Evolutionary conservation across 1,139 yeast genomes (phyloP).

Genomic region (Pichia sp.): DNA sequence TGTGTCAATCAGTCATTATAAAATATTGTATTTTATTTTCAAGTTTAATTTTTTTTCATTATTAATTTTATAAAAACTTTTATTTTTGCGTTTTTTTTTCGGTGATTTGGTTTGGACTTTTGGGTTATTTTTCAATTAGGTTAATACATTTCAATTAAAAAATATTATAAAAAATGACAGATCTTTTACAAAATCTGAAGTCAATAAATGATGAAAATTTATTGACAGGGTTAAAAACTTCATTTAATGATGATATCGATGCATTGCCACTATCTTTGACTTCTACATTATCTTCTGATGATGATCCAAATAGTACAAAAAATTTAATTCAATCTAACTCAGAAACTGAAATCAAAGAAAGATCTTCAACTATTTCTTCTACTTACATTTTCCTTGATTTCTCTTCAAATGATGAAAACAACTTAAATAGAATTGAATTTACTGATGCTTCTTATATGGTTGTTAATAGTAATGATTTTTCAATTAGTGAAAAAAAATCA

Average conservation of each 20-base stretch:
- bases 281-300: background rate
- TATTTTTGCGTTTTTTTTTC: too few species aligned
- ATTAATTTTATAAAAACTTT: too few species aligned
- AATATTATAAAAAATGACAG: background rate
- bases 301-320: background rate
- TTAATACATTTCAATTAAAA: background rate
- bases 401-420: constrained; percentile 1
- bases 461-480: constrained; percentile 2
- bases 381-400: constrained; percentile 5
- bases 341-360: too few species aligned
- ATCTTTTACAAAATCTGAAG: background rate
- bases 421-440: constrained; percentile 7
- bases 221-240: background rate
- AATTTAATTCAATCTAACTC: too few species aligned
- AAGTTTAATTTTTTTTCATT: too few species aligned
- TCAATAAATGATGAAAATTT: background rate
- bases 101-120: background rate
- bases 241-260: background rate
- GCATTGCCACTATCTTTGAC: background rate
- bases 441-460: constrained; percentile 3
- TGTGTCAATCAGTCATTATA: too few species aligned
- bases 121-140: background rate
- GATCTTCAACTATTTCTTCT: background rate
- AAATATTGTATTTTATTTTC: too few species aligned
- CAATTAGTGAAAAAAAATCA: background rate